Percentiles rank a stretch among this genome's conserved stretches.
These are phyloP conservation scores for Fusarium neocosmosporiellum DNA, from an alignment of 2,329 filamentous ascomycete species.

Conservation along the genomic window DNA sequence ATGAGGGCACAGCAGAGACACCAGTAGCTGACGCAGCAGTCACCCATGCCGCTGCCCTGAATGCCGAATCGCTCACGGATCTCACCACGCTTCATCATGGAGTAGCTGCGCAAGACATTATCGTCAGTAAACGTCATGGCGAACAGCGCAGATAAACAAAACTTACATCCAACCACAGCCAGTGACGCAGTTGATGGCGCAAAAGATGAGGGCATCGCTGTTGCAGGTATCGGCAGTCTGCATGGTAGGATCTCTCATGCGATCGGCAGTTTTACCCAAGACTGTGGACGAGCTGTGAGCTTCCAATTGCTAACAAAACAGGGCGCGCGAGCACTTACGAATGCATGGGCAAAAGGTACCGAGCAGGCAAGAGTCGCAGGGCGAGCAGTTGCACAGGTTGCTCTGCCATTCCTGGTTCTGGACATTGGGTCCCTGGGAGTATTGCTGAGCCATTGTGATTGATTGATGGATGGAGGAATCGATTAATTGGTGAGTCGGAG, in stretches of 20 bases:
- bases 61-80: constrained; percentile 66
- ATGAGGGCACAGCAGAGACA: constrained; percentile 68
- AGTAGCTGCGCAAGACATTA: constrained; percentile 46
- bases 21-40: constrained; percentile 66
- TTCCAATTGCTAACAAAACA: background rate
- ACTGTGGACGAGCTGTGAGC: constrained; percentile 47
- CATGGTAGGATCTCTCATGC: constrained; percentile 57
- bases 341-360: constrained; percentile 57
- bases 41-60: constrained; percentile 58
- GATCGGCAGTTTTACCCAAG: constrained; percentile 56
- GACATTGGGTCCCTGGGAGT: constrained; percentile 41
- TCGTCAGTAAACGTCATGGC: constrained; percentile 2
- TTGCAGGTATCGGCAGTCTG: constrained; percentile 53
- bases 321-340: constrained; percentile 47
- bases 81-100: constrained; percentile 64
- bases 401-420: constrained; percentile 51
- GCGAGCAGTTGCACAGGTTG: constrained; percentile 55
- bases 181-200: constrained; percentile 51
- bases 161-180: constrained; percentile 58
- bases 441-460: constrained; percentile 41
- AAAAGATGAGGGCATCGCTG: constrained; percentile 56
- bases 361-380: constrained; percentile 53
- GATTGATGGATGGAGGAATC: constrained; percentile 2
- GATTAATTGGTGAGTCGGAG: background rate
- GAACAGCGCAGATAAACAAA: background rate